These are phyloP conservation scores for Leishmania arabica DNA, from an alignment of 208 protist genomes.

Conservation along the genomic window DNA sequence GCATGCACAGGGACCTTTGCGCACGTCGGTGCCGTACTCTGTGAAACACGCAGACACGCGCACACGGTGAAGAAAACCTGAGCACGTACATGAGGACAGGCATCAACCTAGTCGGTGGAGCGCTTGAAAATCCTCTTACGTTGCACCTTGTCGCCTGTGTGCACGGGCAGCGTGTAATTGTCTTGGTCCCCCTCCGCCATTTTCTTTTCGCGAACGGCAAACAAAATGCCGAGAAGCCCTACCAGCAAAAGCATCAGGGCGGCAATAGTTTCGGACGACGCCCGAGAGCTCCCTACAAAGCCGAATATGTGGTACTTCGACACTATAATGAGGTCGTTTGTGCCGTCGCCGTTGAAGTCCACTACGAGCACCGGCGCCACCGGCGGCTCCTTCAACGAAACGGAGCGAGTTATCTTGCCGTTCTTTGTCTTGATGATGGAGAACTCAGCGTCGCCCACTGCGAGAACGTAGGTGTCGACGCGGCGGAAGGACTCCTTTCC, in stretches of 20 bases:
- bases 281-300: slow-evolving; percentile 60
- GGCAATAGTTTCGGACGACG: slow-evolving; percentile 69
- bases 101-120: slow-evolving; percentile 33
- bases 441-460: slow-evolving; percentile 71
- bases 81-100: not conserved
- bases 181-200: slow-evolving; percentile 33
- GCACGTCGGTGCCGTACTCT: not conserved
- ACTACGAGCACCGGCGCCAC: slow-evolving; percentile 77
- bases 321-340: slow-evolving; percentile 87
- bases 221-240: slow-evolving; percentile 67
- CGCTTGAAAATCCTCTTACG: slow-evolving; percentile 34
- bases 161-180: slow-evolving; percentile 40
- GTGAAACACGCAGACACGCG: not conserved
- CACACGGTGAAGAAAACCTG: not conserved
- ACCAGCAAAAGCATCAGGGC: slow-evolving; percentile 79
- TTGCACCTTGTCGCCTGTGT: slow-evolving; percentile 26
- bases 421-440: slow-evolving; percentile 61
- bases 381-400: slow-evolving; percentile 52
- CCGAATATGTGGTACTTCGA: slow-evolving; percentile 69
- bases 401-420: slow-evolving; percentile 63
- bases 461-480: slow-evolving; percentile 81
- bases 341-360: slow-evolving; percentile 90
- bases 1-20: not conserved
- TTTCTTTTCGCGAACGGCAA: slow-evolving; percentile 42
- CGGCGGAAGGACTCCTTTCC: slow-evolving; percentile 48